A percentile compares a stretch with the other conserved stretches of the same genome.
Evolutionary conservation across 2,329 filamentous ascomycete genomes (phyloP).

Genomic region (Dichotomopilus funicola): DNA sequence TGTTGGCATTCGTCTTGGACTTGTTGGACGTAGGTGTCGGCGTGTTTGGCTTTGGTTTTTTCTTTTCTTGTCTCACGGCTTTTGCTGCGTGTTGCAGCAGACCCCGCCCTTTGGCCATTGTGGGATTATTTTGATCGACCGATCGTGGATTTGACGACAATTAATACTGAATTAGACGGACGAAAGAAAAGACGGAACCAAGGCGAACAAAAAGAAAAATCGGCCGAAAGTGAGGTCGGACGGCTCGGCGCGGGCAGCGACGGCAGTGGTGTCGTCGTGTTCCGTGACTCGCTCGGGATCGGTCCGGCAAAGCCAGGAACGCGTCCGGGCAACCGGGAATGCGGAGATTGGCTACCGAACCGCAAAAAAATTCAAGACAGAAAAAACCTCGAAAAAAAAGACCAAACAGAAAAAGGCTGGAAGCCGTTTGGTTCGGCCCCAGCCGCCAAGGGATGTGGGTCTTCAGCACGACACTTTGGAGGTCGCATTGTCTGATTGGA

Average conservation of each 20-base stretch:
- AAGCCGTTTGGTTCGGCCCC: constrained; percentile 12
- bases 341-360: constrained; percentile 4
- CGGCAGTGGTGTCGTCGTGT: background rate
- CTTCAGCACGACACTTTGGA: background rate
- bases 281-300: background rate
- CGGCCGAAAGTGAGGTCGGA: constrained; percentile 3
- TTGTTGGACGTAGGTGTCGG: background rate
- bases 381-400: constrained; percentile 1
- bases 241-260: constrained; percentile 8
- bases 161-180: too few species aligned
- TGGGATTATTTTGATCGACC: background rate
- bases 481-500: background rate
- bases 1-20: background rate
- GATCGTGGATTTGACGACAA: background rate
- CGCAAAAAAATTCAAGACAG: background rate
- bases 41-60: background rate
- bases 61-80: constrained; percentile 18
- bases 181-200: background rate
- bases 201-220: background rate
- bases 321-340: constrained; percentile 10
- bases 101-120: constrained; percentile 19
- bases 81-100: constrained; percentile 20
- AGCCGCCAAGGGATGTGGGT: constrained; percentile 14
- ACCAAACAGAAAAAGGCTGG: constrained; percentile 11
- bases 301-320: background rate